phyloP scores from a whole-genome alignment of 768 basidiomycete genomes.

The Galerina marginata region DNA sequence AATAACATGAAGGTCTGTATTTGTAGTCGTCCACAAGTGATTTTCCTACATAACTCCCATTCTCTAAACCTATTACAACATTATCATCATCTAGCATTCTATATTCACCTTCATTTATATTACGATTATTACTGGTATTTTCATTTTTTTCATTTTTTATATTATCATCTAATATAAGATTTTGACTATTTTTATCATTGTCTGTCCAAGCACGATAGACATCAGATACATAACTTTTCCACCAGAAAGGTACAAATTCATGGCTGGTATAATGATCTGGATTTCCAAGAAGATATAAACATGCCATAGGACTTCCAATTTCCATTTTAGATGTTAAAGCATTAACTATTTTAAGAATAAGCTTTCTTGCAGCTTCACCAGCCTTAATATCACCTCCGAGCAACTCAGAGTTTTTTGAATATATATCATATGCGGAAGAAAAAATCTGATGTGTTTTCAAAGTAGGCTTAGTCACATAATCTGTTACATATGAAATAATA shows the following conservation, averaged over 20 bases:
- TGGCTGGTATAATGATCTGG: constrained; percentile 23
- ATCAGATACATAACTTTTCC: constrained; percentile 30
- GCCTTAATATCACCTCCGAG: neutral
- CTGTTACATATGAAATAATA: constrained; percentile 37
- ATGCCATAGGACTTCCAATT: constrained; percentile 32
- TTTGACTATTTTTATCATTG: neutral
- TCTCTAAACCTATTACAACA: constrained; percentile 10
- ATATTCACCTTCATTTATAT: neutral
- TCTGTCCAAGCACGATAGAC: constrained; percentile 12
- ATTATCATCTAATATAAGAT: neutral
- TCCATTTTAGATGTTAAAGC: constrained; percentile 32
- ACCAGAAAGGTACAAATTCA: constrained; percentile 33
- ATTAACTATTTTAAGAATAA: constrained; percentile 35
- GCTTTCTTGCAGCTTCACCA: constrained; percentile 12
- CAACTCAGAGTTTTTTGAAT: constrained; percentile 14
- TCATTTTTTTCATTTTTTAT: neutral
- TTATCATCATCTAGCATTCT: constrained; percentile 9
- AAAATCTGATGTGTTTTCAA: constrained; percentile 27
- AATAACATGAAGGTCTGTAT: constrained; percentile 21
- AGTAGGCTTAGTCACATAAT: constrained; percentile 32
- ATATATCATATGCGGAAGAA: constrained; percentile 19
- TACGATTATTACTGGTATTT: neutral
- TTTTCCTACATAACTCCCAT: constrained; percentile 18
- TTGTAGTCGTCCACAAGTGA: constrained; percentile 33
- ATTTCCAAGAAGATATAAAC: constrained; percentile 24